Evolutionary conservation across 1,284 basidiomycete species (phyloP).

Genomic region (Anthracocystis walkeri): DNA sequence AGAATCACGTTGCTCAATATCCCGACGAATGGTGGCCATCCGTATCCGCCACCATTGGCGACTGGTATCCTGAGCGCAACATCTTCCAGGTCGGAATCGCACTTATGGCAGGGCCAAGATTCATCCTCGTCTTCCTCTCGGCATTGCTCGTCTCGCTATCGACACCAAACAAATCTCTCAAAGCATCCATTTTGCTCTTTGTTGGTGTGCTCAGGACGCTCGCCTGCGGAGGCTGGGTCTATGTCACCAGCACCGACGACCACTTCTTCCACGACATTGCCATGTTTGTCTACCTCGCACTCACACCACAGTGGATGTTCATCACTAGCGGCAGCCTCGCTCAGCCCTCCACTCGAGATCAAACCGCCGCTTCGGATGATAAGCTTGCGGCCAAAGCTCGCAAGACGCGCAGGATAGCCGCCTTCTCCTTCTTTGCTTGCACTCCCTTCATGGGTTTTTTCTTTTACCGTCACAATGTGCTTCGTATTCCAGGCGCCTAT

Average conservation of each 20-base stretch:
- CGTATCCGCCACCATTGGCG: slow-evolving; percentile 86
- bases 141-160: slow-evolving; percentile 70
- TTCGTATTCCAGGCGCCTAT: slow-evolving; percentile 63
- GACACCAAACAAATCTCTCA: slow-evolving; percentile 27
- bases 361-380: slow-evolving; percentile 10
- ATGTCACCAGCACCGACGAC: slow-evolving; percentile 83
- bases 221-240: slow-evolving; percentile 91
- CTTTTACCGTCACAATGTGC: slow-evolving; percentile 62
- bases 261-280: slow-evolving; percentile 86
- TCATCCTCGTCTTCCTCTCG: slow-evolving; percentile 80
- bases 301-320: slow-evolving; percentile 78
- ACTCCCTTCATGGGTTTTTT: slow-evolving; percentile 65
- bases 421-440: slow-evolving; percentile 59
- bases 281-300: slow-evolving; percentile 77
- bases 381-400: slow-evolving; percentile 45
- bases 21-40: slow-evolving; percentile 93
- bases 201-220: slow-evolving; percentile 82
- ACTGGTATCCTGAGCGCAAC: slow-evolving; percentile 90
- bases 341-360: slow-evolving; percentile 8
- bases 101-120: slow-evolving; percentile 78
- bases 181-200: slow-evolving; percentile 72
- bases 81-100: slow-evolving; percentile 92
- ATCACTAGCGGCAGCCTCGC: slow-evolving; percentile 58
- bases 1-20: slow-evolving; percentile 84
- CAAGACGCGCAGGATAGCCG: slow-evolving; percentile 49